Percentiles rank a stretch among this genome's conserved stretches.
These are phyloP conservation scores for Reticulascus tulasneorum DNA, from an alignment of 2,329 filamentous ascomycete species.

Conservation along the genomic window DNA sequence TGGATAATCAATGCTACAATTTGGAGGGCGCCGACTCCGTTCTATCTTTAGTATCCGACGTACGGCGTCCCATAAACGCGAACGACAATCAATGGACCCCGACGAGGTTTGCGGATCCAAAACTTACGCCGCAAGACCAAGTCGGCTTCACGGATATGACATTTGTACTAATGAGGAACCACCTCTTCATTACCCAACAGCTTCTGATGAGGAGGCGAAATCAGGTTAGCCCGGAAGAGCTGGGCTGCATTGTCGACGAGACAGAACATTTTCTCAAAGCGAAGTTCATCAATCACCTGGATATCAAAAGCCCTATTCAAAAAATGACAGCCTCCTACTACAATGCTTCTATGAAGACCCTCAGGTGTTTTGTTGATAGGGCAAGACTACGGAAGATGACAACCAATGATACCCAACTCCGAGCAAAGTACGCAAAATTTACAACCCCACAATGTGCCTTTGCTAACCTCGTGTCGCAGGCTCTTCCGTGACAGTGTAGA, in stretches of 20 bases:
- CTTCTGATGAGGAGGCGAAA: conserved; percentile 3
- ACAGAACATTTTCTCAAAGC: conserved; percentile 4
- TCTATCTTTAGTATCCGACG: conserved; percentile 10
- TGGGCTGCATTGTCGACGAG: conserved; percentile 6
- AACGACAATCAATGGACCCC: conserved; percentile 16
- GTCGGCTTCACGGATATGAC: conserved; percentile 17
- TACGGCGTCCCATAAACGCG: conserved; percentile 9
- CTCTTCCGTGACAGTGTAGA: conserved; percentile 10
- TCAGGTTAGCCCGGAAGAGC: conserved; percentile 3
- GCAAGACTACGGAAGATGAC: background rate
- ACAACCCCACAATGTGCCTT: background rate
- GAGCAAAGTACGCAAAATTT: background rate
- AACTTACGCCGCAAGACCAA: conserved; percentile 9
- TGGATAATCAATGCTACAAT: conserved; percentile 15
- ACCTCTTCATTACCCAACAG: conserved; percentile 4
- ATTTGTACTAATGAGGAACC: conserved; percentile 10
- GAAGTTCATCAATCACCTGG: conserved; percentile 9
- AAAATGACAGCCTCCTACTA: conserved; percentile 1
- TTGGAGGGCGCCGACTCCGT: conserved; percentile 14
- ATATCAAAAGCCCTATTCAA: background rate
- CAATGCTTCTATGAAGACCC: conserved; percentile 1
- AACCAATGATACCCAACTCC: conserved; percentile 1
- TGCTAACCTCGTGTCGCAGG: background rate
- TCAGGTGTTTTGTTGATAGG: conserved; percentile 3
- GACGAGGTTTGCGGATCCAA: conserved; percentile 12